phyloP scores from a whole-genome alignment of 169 alveolate genomes.

The Perkinsus marinus region DNA sequence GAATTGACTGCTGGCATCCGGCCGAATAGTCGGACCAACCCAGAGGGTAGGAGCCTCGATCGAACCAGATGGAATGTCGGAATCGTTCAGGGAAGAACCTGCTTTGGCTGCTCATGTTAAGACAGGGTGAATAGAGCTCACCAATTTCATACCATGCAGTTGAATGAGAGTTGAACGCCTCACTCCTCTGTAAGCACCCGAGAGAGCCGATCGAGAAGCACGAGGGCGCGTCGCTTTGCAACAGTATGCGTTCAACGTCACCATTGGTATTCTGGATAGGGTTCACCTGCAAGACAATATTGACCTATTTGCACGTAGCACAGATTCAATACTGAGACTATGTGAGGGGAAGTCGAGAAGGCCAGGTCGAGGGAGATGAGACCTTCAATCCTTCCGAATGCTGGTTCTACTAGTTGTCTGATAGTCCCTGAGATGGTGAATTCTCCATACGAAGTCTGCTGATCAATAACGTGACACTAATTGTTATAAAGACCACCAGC shows the following conservation, averaged over 20 bases:
- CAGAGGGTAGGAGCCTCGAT: not conserved
- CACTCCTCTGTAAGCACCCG: not conserved
- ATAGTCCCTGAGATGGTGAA: not conserved
- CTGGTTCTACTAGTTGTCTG: not conserved
- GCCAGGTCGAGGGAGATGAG: not conserved
- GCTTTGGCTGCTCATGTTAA: not conserved
- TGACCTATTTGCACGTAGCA: not conserved
- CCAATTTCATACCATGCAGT: not conserved
- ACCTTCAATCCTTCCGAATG: not conserved
- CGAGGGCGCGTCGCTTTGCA: not conserved
- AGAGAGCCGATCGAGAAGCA: not conserved
- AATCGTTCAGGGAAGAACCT: not conserved
- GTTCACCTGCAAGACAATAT: not conserved
- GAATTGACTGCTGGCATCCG: not conserved
- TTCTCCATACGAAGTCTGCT: too few relatives aligned
- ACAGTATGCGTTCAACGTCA: not conserved
- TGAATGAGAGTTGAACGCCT: not conserved
- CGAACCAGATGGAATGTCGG: not conserved
- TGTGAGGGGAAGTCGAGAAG: not conserved
- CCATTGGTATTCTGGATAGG: not conserved
- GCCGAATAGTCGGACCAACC: not conserved
- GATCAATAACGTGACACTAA: too few relatives aligned
- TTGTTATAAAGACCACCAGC: too few relatives aligned
- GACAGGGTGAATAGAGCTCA: not conserved
- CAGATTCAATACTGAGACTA: not conserved